Conservation (phyloP, 208 protist species). For the Naegleria gruberi region DNA sequence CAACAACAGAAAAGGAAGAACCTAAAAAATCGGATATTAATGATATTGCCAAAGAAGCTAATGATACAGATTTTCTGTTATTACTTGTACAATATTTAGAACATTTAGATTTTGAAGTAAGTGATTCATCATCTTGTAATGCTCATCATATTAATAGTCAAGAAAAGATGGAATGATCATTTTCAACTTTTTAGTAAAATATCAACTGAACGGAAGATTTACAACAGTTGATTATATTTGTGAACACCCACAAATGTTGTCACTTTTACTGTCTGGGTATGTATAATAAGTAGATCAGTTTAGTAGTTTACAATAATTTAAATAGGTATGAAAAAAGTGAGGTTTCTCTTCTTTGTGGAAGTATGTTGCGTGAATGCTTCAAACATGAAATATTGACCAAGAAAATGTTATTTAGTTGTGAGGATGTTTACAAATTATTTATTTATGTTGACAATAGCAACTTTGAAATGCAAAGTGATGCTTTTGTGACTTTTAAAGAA, state of each 20-base stretch:
- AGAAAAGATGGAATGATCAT: slow-evolving; percentile 16
- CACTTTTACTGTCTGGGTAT: neutral
- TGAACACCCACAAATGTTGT: neutral
- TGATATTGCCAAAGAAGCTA: slow-evolving; percentile 9
- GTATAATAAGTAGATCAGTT: neutral
- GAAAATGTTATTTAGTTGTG: neutral
- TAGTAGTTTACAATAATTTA: neutral
- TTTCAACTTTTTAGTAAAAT: neutral
- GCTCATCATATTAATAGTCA: neutral
- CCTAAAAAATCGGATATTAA: slow-evolving; percentile 9
- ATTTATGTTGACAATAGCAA: slow-evolving; percentile 56
- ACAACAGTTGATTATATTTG: slow-evolving; percentile 7
- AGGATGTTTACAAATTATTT: slow-evolving; percentile 50
- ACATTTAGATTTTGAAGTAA: slow-evolving; percentile 21
- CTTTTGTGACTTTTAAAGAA: slow-evolving; percentile 71
- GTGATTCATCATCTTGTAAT: neutral
- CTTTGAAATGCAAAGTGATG: slow-evolving; percentile 75
- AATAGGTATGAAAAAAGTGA: neutral
- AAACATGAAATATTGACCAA: slow-evolving; percentile 12
- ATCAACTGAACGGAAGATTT: neutral
- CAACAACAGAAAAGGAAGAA: neutral
- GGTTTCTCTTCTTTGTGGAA: neutral
- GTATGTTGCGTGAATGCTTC: neutral
- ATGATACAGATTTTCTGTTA: neutral
- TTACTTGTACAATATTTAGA: slow-evolving; percentile 1